Evolutionary conservation across 441 rosid genomes (phyloP).

Genomic region (Cnidoscolus chayamansa): DNA sequence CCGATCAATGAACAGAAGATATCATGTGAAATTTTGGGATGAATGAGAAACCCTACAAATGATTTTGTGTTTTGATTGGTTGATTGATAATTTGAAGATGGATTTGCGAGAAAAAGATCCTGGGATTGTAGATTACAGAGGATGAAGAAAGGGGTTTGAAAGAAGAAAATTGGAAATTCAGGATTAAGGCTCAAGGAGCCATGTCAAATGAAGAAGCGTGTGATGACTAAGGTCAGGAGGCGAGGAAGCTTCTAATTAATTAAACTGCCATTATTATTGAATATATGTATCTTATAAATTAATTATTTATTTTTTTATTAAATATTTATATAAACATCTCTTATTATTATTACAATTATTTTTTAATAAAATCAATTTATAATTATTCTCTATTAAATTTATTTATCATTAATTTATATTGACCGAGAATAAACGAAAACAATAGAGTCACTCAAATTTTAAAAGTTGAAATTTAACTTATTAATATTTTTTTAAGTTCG

Average conservation of each 20-base stretch:
- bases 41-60: constrained; percentile 13
- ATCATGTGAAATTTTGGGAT: constrained; percentile 8
- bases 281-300: too few species aligned
- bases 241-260: constrained; percentile 2
- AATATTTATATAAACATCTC: too few species aligned
- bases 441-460: too few species aligned
- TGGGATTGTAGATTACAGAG: neutral
- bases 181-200: neutral
- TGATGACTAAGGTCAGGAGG: neutral
- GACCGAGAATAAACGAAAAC: too few species aligned
- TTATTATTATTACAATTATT: too few species aligned
- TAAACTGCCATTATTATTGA: too few species aligned
- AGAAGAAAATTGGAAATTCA: neutral
- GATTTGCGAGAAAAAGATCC: neutral
- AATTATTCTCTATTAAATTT: too few species aligned
- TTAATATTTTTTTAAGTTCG: too few species aligned
- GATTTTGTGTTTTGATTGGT: neutral
- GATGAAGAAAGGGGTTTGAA: neutral
- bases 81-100: neutral
- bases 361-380: too few species aligned
- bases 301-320: too few species aligned
- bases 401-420: too few species aligned
- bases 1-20: constrained; percentile 9
- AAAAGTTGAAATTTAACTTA: too few species aligned
- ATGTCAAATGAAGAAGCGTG: constrained; percentile 12